phyloP scores from a whole-genome alignment of 345 rosid species.

The Gossypium turneri region DNA sequence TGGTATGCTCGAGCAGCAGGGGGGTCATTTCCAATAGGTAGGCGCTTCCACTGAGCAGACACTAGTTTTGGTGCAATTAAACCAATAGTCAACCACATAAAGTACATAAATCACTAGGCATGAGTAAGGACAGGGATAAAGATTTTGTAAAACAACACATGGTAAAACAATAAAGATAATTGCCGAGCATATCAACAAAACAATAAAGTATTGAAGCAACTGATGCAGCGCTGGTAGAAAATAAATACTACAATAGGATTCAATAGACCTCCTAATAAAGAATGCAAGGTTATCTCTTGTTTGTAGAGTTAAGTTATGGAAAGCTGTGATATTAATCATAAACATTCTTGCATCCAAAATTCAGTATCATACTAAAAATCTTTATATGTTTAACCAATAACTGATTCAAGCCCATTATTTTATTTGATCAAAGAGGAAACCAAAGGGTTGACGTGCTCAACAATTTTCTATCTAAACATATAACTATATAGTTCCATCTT shows the following conservation, averaged over 20 bases:
- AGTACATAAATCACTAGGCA: slow-evolving; percentile 12
- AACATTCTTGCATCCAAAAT: neutral
- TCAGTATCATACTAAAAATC: neutral
- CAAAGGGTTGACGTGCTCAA: neutral
- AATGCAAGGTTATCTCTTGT: neutral
- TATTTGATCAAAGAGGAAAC: neutral
- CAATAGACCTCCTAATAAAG: neutral
- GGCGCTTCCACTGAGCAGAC: slow-evolving; percentile 92
- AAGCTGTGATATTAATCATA: neutral
- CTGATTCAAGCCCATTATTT: neutral
- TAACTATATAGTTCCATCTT: neutral
- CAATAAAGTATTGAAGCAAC: neutral
- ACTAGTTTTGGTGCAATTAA: slow-evolving; percentile 36
- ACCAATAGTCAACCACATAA: neutral
- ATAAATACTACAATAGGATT: neutral
- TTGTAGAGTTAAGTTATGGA: neutral
- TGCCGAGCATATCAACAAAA: neutral
- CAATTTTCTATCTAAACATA: neutral
- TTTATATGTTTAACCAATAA: neutral
- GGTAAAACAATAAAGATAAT: neutral
- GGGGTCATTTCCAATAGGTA: slow-evolving; percentile 59
- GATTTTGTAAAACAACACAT: neutral
- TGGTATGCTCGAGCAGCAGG: slow-evolving; percentile 98
- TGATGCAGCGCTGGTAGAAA: neutral
- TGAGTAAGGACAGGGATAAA: neutral